Evolutionary conservation across 2,329 filamentous ascomycete species (phyloP).

Genomic region (Chaetothyriales sp.): DNA sequence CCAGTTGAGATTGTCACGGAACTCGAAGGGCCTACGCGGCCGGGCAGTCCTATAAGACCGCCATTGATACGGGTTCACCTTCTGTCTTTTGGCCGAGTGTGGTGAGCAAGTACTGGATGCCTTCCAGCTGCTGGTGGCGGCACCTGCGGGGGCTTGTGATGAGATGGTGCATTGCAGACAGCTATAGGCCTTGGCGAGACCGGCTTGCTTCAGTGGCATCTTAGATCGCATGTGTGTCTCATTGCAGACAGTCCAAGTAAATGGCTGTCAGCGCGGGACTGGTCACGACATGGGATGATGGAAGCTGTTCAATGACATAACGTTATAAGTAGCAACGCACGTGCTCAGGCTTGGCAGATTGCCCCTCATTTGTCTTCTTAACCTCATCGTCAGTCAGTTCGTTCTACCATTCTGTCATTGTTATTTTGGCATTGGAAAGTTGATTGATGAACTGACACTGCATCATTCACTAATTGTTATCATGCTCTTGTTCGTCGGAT

Average conservation of each 20-base stretch:
- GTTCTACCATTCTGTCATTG: no score
- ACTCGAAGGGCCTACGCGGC: constrained; percentile 15
- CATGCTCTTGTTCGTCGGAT: no score
- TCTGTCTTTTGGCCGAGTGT: constrained; percentile 6
- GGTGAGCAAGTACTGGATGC: constrained; percentile 13
- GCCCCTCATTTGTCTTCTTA: no score
- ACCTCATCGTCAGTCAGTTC: no score
- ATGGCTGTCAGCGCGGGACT: neutral
- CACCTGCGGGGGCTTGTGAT: constrained; percentile 18
- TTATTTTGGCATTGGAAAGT: no score
- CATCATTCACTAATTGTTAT: no score
- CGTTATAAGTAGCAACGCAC: neutral
- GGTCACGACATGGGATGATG: neutral
- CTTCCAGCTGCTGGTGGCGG: constrained; percentile 19
- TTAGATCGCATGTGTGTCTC: constrained; percentile 5
- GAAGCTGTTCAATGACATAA: neutral
- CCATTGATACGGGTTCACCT: constrained; percentile 11
- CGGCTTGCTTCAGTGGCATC: constrained; percentile 34
- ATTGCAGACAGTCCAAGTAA: neutral
- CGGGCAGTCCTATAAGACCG: constrained; percentile 26
- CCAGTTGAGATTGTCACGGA: constrained; percentile 18
- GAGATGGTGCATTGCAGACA: constrained; percentile 23
- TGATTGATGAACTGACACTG: no score
- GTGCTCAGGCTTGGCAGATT: neutral
- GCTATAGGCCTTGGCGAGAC: constrained; percentile 24